Conservation (phyloP, 2,329 filamentous ascomycete genomes). For the Colletotrichum liaoningense region DNA sequence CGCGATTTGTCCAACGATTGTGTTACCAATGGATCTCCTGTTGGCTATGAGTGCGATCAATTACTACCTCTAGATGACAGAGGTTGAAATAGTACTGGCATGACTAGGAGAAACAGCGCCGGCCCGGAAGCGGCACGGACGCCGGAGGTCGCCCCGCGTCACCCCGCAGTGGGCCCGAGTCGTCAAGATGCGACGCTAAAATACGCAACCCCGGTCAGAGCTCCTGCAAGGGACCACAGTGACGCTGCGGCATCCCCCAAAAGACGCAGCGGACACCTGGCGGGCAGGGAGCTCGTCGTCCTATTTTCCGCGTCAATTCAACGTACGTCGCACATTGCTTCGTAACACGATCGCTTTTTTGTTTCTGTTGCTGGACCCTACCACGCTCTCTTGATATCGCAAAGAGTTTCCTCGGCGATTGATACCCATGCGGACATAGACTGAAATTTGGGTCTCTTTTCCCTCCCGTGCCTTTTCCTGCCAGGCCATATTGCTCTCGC, state of each 20-base stretch:
- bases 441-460: neutral
- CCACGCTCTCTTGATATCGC: neutral
- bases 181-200: conserved; percentile 21
- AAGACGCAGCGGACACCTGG: conserved; percentile 28
- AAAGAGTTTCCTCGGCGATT: neutral
- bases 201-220: conserved; percentile 22
- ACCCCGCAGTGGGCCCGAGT: conserved; percentile 27
- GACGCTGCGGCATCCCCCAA: conserved; percentile 18
- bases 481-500: neutral
- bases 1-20: neutral
- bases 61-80: neutral
- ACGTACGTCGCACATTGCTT: conserved; percentile 13
- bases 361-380: neutral
- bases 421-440: conserved; percentile 18
- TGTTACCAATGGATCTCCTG: neutral
- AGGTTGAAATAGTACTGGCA: neutral
- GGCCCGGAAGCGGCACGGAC: neutral
- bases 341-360: neutral
- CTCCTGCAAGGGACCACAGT: conserved; percentile 34
- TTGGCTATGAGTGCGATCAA: neutral
- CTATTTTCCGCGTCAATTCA: conserved; percentile 4
- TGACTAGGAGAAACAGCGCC: neutral
- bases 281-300: conserved; percentile 4
- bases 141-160: conserved; percentile 11
- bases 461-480: neutral